These are phyloP conservation scores for Thinopyrum elongatum DNA, from an alignment of 176 grass and related monocot species.

Conservation along the genomic window DNA sequence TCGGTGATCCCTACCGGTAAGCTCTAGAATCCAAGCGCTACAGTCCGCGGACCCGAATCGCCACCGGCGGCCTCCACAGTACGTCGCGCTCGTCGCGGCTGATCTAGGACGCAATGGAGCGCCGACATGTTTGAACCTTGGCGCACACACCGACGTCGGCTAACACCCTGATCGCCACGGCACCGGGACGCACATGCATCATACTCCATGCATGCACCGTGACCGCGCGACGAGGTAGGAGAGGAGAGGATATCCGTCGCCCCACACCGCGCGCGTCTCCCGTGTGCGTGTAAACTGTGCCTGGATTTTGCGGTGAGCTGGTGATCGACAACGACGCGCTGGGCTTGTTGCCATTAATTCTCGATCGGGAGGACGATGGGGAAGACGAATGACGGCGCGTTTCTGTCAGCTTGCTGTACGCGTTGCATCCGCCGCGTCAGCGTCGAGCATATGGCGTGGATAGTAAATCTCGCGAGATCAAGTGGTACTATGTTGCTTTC, in stretches of 20 bases:
- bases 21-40: slow-evolving; percentile 29
- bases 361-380: background rate
- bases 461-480: slow-evolving; percentile 8
- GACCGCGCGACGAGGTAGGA: background rate
- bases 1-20: background rate
- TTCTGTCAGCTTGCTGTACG: slow-evolving; percentile 25
- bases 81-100: background rate
- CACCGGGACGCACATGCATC: background rate
- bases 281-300: background rate
- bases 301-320: background rate
- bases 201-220: background rate
- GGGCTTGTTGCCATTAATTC: background rate
- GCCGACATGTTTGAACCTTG: slow-evolving; percentile 46
- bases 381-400: slow-evolving; percentile 24
- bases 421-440: background rate
- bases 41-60: slow-evolving; percentile 1
- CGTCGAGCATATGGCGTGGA: slow-evolving; percentile 4
- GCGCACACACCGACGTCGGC: background rate
- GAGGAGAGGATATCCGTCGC: background rate
- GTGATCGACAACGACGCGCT: slow-evolving; percentile 18
- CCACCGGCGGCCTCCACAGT: background rate
- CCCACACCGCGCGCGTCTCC: background rate
- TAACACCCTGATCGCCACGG: slow-evolving; percentile 19
- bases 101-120: slow-evolving; percentile 19
- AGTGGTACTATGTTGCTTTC: background rate